A percentile compares a stretch with the other conserved stretches of the same genome.
Conservation (phyloP, 2,329 filamentous ascomycete species). For the Zasmidium angulare region DNA sequence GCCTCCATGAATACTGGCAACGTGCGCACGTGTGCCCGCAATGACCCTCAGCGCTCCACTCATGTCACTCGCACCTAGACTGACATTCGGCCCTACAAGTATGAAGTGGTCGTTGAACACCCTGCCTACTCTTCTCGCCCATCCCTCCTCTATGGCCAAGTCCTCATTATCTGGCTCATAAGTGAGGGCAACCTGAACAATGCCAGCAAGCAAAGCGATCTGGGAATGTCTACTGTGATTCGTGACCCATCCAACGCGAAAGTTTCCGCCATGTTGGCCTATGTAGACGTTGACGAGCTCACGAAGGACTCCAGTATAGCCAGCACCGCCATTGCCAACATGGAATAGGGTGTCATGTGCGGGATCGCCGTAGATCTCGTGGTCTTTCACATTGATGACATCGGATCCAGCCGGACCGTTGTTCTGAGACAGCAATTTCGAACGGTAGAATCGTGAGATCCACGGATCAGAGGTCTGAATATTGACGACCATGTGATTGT, state of each 20-base stretch:
- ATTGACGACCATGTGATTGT: too few relatives aligned
- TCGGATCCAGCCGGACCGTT: constrained; percentile 8
- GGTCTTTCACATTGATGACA: constrained; percentile 8
- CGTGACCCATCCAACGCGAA: constrained; percentile 24
- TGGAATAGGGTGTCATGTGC: constrained; percentile 19
- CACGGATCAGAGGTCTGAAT: constrained; percentile 13
- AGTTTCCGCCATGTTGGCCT: constrained; percentile 7
- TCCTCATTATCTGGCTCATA: constrained; percentile 28
- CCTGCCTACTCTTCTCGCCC: constrained; percentile 16
- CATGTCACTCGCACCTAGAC: constrained; percentile 2
- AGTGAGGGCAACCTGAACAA: constrained; percentile 27
- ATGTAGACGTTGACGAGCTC: constrained; percentile 19
- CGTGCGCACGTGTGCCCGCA: too few relatives aligned
- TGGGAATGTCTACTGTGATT: constrained; percentile 29
- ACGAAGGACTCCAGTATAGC: constrained; percentile 23
- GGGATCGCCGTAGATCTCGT: constrained; percentile 19
- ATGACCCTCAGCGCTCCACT: constrained; percentile 9
- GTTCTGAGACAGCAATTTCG: constrained; percentile 8
- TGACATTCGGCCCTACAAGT: constrained; percentile 18
- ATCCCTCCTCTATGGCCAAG: constrained; percentile 21
- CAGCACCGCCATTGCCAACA: constrained; percentile 28
- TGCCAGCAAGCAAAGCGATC: constrained; percentile 23
- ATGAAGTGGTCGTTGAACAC: constrained; percentile 30
- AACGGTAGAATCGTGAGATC: constrained; percentile 13
- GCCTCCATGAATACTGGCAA: too few relatives aligned